Evolutionary conservation across 2,329 filamentous ascomycete species (phyloP).

Genomic region (Alternaria novae-zelandiae): DNA sequence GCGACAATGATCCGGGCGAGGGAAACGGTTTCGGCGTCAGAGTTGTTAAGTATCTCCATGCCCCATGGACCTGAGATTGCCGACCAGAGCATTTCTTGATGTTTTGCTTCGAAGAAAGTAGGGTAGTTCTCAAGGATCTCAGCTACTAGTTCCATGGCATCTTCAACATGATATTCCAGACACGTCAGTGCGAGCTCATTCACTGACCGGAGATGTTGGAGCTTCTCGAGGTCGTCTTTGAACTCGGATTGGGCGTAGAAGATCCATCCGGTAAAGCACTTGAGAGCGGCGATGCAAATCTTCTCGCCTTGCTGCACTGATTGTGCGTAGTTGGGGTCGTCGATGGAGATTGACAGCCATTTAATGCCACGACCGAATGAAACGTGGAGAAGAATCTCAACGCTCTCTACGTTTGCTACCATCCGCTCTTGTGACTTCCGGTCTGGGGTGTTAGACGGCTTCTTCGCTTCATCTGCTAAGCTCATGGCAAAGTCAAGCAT

Average conservation of each 20-base stretch:
- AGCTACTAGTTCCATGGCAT: constrained; percentile 46
- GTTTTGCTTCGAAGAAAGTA: constrained; percentile 42
- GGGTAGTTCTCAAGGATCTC: constrained; percentile 46
- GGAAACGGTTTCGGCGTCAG: constrained; percentile 43
- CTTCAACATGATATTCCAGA: constrained; percentile 62
- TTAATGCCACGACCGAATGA: constrained; percentile 47
- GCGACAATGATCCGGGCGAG: constrained; percentile 46
- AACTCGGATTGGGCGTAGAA: constrained; percentile 73
- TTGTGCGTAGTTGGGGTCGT: constrained; percentile 30
- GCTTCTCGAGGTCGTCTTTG: constrained; percentile 62
- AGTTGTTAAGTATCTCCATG: constrained; percentile 43
- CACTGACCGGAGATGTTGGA: constrained; percentile 66
- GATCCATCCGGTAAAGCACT: constrained; percentile 66
- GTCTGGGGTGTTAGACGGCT: constrained; percentile 67
- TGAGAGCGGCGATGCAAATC: constrained; percentile 42
- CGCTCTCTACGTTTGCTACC: constrained; percentile 58
- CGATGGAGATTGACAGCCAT: constrained; percentile 34
- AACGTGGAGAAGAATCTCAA: constrained; percentile 57
- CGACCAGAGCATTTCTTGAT: constrained; percentile 43
- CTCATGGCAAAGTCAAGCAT: constrained; percentile 70
- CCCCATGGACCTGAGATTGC: constrained; percentile 45
- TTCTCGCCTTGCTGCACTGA: constrained; percentile 38
- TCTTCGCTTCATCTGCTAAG: constrained; percentile 71
- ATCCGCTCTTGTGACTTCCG: constrained; percentile 60
- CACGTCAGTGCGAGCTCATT: constrained; percentile 67